These are phyloP conservation scores for Puccinia horiana DNA, from an alignment of 1,284 basidiomycete genomes.

Conservation along the genomic window DNA sequence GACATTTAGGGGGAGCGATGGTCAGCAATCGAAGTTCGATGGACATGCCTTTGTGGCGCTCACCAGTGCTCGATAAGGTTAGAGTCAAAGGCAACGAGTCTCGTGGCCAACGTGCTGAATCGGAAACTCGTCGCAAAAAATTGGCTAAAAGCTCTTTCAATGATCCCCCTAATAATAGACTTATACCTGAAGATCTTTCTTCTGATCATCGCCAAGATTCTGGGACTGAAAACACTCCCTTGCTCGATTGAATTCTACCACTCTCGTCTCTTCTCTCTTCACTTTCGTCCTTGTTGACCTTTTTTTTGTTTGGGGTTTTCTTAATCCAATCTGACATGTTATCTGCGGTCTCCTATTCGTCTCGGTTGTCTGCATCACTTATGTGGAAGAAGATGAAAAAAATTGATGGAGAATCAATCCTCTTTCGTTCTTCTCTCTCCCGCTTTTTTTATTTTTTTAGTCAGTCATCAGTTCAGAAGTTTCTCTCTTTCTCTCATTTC, in stretches of 20 bases:
- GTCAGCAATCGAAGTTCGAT: slow-evolving; percentile 1
- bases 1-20: background rate
- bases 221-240: slow-evolving; percentile 20
- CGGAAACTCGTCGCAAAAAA: slow-evolving; percentile 8
- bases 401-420: too few relatives aligned
- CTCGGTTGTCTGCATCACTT: too few relatives aligned
- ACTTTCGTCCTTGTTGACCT: background rate
- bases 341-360: background rate
- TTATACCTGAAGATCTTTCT: background rate
- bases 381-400: too few relatives aligned
- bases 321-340: background rate
- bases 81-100: slow-evolving; percentile 37
- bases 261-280: background rate
- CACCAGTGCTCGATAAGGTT: slow-evolving; percentile 42
- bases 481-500: too few relatives aligned
- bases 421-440: too few relatives aligned
- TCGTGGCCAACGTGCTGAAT: slow-evolving; percentile 3
- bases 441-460: too few relatives aligned
- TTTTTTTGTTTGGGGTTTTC: background rate
- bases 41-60: slow-evolving; percentile 11
- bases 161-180: background rate
- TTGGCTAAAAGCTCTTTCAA: background rate
- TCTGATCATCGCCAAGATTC: slow-evolving; percentile 1
- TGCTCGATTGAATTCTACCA: slow-evolving; percentile 6
- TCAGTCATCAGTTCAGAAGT: too few relatives aligned